phyloP scores from a whole-genome alignment of 768 basidiomycete genomes.

The Royoungia palumana region DNA sequence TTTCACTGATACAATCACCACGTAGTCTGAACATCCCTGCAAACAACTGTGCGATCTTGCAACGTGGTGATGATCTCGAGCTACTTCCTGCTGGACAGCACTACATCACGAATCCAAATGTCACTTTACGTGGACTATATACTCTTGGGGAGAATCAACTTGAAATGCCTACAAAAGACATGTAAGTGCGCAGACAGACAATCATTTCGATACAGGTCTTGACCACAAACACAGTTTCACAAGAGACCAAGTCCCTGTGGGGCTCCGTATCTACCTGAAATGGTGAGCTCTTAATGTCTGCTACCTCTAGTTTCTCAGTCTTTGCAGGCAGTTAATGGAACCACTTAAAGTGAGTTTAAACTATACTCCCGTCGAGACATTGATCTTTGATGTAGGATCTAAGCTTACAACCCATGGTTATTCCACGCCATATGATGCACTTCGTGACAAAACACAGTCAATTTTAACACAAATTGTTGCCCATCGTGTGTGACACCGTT shows the following conservation, averaged over 20 bases:
- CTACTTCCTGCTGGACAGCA: constrained; percentile 80
- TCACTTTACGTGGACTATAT: constrained; percentile 75
- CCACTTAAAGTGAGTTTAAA: constrained; percentile 41
- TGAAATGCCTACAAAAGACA: constrained; percentile 86
- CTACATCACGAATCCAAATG: constrained; percentile 79
- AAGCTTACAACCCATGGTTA: constrained; percentile 80
- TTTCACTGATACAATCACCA: not conserved
- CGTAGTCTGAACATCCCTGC: constrained; percentile 76
- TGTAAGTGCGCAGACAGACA: constrained; percentile 42
- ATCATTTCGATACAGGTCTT: not conserved
- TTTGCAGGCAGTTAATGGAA: constrained; percentile 41
- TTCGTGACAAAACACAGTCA: constrained; percentile 80
- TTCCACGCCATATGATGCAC: constrained; percentile 75
- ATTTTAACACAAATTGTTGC: constrained; percentile 85
- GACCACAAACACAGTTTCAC: constrained; percentile 53
- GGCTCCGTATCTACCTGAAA: constrained; percentile 79
- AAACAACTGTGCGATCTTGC: constrained; percentile 83
- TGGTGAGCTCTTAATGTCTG: constrained; percentile 42
- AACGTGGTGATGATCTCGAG: constrained; percentile 76
- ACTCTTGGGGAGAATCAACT: constrained; percentile 82
- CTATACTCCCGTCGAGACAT: constrained; percentile 23
- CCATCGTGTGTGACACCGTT: constrained; percentile 48
- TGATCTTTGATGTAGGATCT: constrained; percentile 37
- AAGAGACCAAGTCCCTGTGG: constrained; percentile 82
- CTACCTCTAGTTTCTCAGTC: not conserved